Evolutionary conservation across 176 grass and related monocot species (phyloP).

Genomic region (Microstegium vimineum): DNA sequence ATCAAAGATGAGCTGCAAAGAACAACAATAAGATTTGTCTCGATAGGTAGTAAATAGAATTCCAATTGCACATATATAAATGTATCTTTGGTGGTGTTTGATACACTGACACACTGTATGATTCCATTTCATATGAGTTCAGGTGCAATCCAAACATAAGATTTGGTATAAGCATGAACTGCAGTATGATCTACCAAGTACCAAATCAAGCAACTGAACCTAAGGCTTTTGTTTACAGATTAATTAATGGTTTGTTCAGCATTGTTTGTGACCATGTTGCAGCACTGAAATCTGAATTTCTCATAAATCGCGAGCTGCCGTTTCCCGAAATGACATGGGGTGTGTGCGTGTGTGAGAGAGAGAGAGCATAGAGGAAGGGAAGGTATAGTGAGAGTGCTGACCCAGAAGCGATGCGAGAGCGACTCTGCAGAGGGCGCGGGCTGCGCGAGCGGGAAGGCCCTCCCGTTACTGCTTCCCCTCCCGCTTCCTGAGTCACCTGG

Average conservation of each 20-base stretch:
- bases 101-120: neutral
- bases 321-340: no score
- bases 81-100: neutral
- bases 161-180: neutral
- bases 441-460: slow-evolving; percentile 41
- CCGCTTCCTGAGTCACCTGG: slow-evolving; percentile 13
- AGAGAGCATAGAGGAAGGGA: no score
- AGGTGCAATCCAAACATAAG: neutral
- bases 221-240: neutral
- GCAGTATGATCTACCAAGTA: neutral
- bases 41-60: neutral
- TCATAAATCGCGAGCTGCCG: neutral
- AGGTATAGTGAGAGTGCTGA: neutral
- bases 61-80: neutral
- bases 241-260: neutral
- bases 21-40: neutral
- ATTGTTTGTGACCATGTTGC: neutral
- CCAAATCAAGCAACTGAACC: neutral
- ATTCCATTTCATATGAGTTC: neutral
- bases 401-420: slow-evolving; percentile 92
- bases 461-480: slow-evolving; percentile 10
- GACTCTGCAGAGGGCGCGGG: slow-evolving; percentile 42
- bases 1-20: neutral
- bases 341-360: no score
- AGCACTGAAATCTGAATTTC: neutral